Percentiles rank a stretch among this genome's conserved stretches.
phyloP scores from a whole-genome alignment of 768 basidiomycete genomes.

The Polyporus arcularius region DNA sequence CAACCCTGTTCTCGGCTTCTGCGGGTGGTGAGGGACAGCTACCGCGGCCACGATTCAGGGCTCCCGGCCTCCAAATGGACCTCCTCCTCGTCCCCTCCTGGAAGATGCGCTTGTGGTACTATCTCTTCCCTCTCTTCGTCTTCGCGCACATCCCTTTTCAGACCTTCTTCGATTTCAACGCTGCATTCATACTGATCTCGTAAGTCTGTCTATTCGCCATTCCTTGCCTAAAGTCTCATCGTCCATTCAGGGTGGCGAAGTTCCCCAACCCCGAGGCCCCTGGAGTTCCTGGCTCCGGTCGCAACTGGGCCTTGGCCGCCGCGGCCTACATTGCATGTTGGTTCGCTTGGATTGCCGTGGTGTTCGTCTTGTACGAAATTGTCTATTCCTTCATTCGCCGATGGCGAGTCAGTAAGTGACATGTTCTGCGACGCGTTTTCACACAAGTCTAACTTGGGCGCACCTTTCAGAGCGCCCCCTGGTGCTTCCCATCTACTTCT shows the following conservation, averaged over 20 bases:
- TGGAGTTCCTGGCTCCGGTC: slow-evolving; percentile 69
- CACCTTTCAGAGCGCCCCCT: slow-evolving; percentile 68
- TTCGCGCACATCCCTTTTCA: slow-evolving; percentile 76
- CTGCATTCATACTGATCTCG: slow-evolving; percentile 81
- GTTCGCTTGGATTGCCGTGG: slow-evolving; percentile 69
- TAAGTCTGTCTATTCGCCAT: slow-evolving; percentile 44
- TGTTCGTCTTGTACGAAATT: slow-evolving; percentile 77
- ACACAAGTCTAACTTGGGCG: neutral
- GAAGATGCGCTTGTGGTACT: slow-evolving; percentile 61
- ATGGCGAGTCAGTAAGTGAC: slow-evolving; percentile 77
- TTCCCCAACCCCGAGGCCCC: slow-evolving; percentile 70
- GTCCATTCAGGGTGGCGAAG: slow-evolving; percentile 60
- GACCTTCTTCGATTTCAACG: slow-evolving; percentile 88
- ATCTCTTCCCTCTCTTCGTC: slow-evolving; percentile 66
- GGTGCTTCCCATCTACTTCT: slow-evolving; percentile 82
- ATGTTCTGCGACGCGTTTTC: slow-evolving; percentile 7
- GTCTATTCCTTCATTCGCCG: slow-evolving; percentile 73
- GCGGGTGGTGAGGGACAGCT: slow-evolving; percentile 27
- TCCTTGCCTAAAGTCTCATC: slow-evolving; percentile 5
- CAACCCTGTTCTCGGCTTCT: slow-evolving; percentile 44
- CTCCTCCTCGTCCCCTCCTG: slow-evolving; percentile 62
- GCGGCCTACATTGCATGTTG: slow-evolving; percentile 86
- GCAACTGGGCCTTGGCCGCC: slow-evolving; percentile 80
- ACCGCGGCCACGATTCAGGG: slow-evolving; percentile 67
- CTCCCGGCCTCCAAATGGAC: slow-evolving; percentile 66